Percentiles rank a stretch among this genome's conserved stretches.
These are phyloP conservation scores for Mycena metata DNA, from an alignment of 768 basidiomycete genomes.

Conservation along the genomic window DNA sequence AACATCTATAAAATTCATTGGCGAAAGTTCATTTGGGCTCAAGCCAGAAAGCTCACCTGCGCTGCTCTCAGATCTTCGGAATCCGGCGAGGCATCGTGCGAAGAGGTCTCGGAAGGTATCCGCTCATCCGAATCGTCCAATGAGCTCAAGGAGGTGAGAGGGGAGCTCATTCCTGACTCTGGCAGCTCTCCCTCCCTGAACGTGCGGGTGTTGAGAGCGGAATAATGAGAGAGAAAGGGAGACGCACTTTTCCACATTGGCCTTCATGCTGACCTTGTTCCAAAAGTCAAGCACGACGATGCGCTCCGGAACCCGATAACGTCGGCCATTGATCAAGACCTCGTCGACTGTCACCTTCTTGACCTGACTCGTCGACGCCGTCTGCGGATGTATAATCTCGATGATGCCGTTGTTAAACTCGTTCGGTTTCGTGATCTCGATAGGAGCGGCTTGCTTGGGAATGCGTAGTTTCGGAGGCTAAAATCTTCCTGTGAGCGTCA, in stretches of 20 bases:
- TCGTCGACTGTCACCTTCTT: slow-evolving; percentile 78
- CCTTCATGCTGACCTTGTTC: slow-evolving; percentile 77
- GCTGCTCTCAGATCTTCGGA: slow-evolving; percentile 70
- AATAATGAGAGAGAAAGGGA: background rate
- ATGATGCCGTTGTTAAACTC: slow-evolving; percentile 94
- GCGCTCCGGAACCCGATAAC: slow-evolving; percentile 93
- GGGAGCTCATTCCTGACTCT: slow-evolving; percentile 73
- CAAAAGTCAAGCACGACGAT: slow-evolving; percentile 96
- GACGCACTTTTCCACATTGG: slow-evolving; percentile 58
- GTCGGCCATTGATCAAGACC: slow-evolving; percentile 87
- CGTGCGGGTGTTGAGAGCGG: background rate
- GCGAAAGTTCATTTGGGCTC: background rate
- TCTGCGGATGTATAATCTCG: slow-evolving; percentile 82
- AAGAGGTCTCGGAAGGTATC: slow-evolving; percentile 43
- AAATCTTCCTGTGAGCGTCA: slow-evolving; percentile 28
- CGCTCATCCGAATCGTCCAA: slow-evolving; percentile 71
- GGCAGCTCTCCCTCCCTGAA: slow-evolving; percentile 53
- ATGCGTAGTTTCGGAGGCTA: slow-evolving; percentile 86
- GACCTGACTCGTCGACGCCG: slow-evolving; percentile 53
- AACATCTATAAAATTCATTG: slow-evolving; percentile 52
- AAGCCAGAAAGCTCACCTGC: slow-evolving; percentile 57
- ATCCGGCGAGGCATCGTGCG: slow-evolving; percentile 47
- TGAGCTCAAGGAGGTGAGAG: slow-evolving; percentile 81
- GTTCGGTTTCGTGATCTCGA: slow-evolving; percentile 81
- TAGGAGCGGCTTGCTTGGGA: slow-evolving; percentile 75